A percentile compares a stretch with the other conserved stretches of the same genome.
Evolutionary conservation across 164 flowering plant genomes (phyloP).

Genomic region (Echeveria elegans): DNA sequence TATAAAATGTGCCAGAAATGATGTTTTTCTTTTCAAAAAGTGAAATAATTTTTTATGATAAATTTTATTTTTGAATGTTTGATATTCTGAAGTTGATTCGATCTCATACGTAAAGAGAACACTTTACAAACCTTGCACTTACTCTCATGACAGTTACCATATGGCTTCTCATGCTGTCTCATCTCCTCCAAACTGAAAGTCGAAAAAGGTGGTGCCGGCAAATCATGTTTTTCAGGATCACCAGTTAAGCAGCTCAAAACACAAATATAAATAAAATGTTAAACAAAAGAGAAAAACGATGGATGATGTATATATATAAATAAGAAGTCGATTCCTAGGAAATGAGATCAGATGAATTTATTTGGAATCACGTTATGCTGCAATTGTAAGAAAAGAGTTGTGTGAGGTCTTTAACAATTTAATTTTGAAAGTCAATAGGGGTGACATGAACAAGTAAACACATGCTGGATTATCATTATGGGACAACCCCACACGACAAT

Average conservation of each 20-base stretch:
- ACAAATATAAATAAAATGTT: too few species aligned
- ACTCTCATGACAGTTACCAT: neutral
- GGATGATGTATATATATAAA: too few species aligned
- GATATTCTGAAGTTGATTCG: too few species aligned
- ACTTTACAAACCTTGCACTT: neutral
- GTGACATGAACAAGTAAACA: constrained; percentile 3
- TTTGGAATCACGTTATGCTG: neutral
- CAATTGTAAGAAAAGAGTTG: neutral
- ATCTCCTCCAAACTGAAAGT: neutral
- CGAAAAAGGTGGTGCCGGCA: neutral
- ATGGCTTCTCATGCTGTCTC: neutral
- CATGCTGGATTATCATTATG: constrained; percentile 1
- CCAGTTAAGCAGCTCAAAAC: neutral
- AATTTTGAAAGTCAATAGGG: neutral
- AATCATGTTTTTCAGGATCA: too few species aligned
- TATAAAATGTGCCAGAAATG: too few species aligned
- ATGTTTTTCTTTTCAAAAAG: too few species aligned
- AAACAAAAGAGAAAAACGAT: neutral
- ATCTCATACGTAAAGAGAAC: too few species aligned
- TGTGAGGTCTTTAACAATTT: neutral
- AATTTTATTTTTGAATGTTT: too few species aligned
- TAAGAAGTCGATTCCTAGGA: neutral
- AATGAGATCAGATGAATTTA: neutral
- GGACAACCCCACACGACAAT: constrained; percentile 1
- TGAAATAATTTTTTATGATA: too few species aligned